A percentile compares a stretch with the other conserved stretches of the same genome.
phyloP scores from a whole-genome alignment of 108 stramenopile species.

The Aurantiochytrium sp. region DNA sequence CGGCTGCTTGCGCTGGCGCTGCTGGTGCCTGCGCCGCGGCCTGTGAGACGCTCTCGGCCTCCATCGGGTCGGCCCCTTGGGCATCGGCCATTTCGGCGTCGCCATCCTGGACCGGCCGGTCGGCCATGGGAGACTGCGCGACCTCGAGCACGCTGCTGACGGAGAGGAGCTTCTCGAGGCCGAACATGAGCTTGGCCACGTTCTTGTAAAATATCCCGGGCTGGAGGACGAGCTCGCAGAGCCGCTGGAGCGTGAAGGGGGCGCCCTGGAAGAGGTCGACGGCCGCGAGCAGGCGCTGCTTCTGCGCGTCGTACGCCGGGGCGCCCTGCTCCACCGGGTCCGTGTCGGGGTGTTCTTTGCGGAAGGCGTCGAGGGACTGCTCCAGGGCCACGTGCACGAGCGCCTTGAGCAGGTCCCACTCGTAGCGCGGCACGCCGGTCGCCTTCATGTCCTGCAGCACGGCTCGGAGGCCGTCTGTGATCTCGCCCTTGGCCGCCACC shows the following conservation, averaged over 20 bases:
- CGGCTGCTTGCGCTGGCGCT: too few relatives aligned
- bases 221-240: constrained; percentile 12
- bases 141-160: constrained; percentile 26
- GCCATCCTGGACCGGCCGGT: not conserved
- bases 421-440: not conserved
- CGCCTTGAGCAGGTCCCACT: not conserved
- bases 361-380: not conserved
- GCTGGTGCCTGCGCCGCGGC: too few relatives aligned
- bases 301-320: not conserved
- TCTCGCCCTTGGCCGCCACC: not conserved
- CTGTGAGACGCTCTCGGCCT: not conserved
- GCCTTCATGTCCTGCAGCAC: not conserved
- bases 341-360: not conserved
- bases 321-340: not conserved
- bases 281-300: not conserved
- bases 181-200: constrained; percentile 20
- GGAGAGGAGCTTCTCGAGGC: constrained; percentile 13
- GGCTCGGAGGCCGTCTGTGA: not conserved
- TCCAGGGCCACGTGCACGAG: not conserved
- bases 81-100: not conserved
- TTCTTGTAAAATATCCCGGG: not conserved
- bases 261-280: not conserved
- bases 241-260: not conserved
- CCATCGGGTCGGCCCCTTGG: not conserved
- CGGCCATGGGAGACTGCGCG: not conserved